Evolutionary conservation across 805 yeast species (phyloP), one percentile per base, ranked within the genome.

Genomic region (Ogataea ganodermae): DNA sequence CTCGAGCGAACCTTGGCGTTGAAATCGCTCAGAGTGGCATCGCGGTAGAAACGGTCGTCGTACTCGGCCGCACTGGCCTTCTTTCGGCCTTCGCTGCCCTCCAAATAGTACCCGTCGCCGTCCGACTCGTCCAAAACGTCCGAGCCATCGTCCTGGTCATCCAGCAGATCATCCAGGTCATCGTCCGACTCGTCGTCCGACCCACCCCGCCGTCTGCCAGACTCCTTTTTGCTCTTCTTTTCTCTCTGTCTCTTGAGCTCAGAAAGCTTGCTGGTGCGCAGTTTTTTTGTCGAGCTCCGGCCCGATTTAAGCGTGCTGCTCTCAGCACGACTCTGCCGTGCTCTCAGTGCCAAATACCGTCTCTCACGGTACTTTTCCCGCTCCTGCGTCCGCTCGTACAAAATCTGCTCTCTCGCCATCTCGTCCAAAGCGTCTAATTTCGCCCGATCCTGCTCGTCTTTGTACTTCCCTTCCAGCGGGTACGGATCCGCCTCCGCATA

Each of bases 331-430:
- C 77, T 79, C 57, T 79, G 81, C 61, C 73, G 80, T 58, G 89
- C 85, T 68, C 98, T 85, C 63, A 89, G 84, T 23, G 87, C 89
- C 59, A 95, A 80, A 59, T 86, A 83, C 64, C 80, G 79, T 62
- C 89, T 81, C 69, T 94, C 98, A 50, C 87, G 83, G 68, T 75
- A 91, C 56, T 86, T 82, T 66, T 92, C 96, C 82, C 89, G 80
- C 52, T 88, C 95, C 68, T 90, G 97, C 7, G 89, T 80, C 68
- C 99, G 88, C 47, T 92, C 98, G 59, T 89, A 94, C 46, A 94
- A 76, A 46, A 90, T 80, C 57, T 86, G 84, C 72, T 94, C 99
- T 61, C 98, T 85, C 60, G 88, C 88, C 66, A 94, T 80, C 73
- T 94, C 99, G 46, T 92, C 96, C 83, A 94, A 77, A 0, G 74